phyloP scores from a whole-genome alignment of 129 eudicot genomes.

The Pseudognaphalium luteoalbum region DNA sequence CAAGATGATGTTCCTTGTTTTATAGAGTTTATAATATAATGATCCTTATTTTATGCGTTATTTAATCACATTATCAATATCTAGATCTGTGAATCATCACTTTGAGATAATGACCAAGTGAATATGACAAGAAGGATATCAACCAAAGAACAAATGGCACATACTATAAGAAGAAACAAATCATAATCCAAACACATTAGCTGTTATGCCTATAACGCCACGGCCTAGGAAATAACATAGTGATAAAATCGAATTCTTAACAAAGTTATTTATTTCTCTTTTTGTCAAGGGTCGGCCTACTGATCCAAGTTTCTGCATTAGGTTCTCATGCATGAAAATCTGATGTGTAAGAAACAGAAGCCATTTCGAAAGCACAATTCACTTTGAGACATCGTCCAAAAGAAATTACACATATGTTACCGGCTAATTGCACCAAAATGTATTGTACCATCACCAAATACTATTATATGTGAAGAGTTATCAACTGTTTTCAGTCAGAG shows the following conservation, averaged over 20 bases:
- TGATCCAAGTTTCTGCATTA: neutral
- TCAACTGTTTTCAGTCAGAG: no score
- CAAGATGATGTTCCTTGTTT: conserved; percentile 14
- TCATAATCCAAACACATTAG: conserved; percentile 6
- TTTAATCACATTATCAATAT: neutral
- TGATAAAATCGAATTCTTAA: neutral
- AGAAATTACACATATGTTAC: no score
- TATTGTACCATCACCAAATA: no score
- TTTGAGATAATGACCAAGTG: conserved; percentile 17
- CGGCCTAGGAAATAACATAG: neutral
- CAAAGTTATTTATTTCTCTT: neutral
- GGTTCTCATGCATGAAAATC: neutral
- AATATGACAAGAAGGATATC: conserved; percentile 11
- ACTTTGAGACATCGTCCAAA: no score
- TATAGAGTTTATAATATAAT: neutral
- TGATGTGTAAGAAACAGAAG: no score
- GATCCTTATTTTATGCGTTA: neutral
- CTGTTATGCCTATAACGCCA: neutral
- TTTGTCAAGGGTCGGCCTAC: neutral
- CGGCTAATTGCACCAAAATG: no score
- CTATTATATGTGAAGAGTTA: no score
- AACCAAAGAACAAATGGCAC: conserved; percentile 10
- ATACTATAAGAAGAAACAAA: conserved; percentile 1
- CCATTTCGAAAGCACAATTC: no score
- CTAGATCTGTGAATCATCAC: neutral